Base-by-base conservation (phyloP, 176 grass and related monocot genomes). In the Saccharum officinarum region DNA sequence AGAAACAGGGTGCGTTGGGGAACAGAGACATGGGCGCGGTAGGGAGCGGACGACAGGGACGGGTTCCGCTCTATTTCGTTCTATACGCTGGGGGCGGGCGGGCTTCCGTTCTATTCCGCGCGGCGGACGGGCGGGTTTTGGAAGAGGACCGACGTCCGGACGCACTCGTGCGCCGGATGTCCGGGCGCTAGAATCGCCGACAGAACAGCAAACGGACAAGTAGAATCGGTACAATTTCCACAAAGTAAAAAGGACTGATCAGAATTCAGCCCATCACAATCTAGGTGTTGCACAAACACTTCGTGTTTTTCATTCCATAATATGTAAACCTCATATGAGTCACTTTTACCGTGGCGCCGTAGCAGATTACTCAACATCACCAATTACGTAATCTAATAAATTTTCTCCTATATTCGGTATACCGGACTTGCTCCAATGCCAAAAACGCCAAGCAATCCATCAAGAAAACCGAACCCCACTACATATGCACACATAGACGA, bases 381-480 rank as follows among this genome's bases (percentile, higher is more conserved):
- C 71, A 80, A 71, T n/a, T 31, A 23, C 40, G 42, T 11, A 13
- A 73, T 55, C 81, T 87, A 84, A 84, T 8, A 64, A 6, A 14
- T 17, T 63, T 76, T 77, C 61, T 78, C 69, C 76, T 82, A 82
- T 13, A 36, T 60, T n/a, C 70, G 67, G n/a, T 88, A 71, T 86
- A 89, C 80, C 54, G 89, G 77, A 69, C 63, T 89, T 94, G 79
- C 89, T 84, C 75, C 73, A 67, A 60, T 84, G 61, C 80, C 70
- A 87, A 91, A 94, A 91, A 75, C 46, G 61, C 44, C 80, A 84
- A 81, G 89, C 89, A 91, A 87, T 87, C 76, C 70, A 76, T 71
- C 84, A 26, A 72, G 38, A 66, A 77, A 20, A 11, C 37, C 3
- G 60, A 79, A 40, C 49, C 77, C 84, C 82, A 75, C 69, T 45